These are phyloP conservation scores for Plasmodium falciparum DNA, from an alignment of 169 alveolate species.

Conservation along the genomic window DNA sequence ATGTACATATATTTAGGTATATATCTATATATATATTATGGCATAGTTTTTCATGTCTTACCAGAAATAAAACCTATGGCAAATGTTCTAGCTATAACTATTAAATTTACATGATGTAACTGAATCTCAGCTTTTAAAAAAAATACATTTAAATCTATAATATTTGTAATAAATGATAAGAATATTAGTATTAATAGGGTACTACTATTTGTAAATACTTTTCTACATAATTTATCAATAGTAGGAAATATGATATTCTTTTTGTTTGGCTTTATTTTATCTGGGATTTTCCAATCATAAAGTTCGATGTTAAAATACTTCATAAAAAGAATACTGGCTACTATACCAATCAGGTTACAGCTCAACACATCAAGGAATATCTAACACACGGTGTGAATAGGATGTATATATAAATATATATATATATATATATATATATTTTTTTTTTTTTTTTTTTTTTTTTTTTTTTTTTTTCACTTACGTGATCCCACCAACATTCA, in stretches of 20 bases:
- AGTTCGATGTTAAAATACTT: slow-evolving; percentile 41
- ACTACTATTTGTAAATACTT: slow-evolving; percentile 25
- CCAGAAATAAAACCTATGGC: slow-evolving; percentile 3
- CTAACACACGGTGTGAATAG: not conserved
- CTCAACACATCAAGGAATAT: slow-evolving; percentile 36
- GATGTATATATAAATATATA: not conserved
- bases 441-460: not conserved
- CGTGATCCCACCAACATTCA: slow-evolving; percentile 77
- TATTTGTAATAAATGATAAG: not conserved
- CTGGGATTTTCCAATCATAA: slow-evolving; percentile 19
- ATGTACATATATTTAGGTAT: too few relatives aligned
- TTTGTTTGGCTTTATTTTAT: slow-evolving; percentile 20
- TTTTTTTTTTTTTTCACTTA: slow-evolving; percentile 23
- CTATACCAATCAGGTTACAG: slow-evolving; percentile 49
- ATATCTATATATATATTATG: not conserved
- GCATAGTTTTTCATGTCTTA: not conserved
- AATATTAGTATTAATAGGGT: slow-evolving; percentile 17
- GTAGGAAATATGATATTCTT: slow-evolving; percentile 50
- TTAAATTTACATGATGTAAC: slow-evolving; percentile 3
- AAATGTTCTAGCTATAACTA: not conserved
- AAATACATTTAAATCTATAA: slow-evolving; percentile 47
- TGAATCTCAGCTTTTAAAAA: slow-evolving; percentile 53
- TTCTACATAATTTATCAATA: slow-evolving; percentile 38
- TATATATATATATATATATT: not conserved
- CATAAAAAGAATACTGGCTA: slow-evolving; percentile 1